phyloP scores from a whole-genome alignment of 1,139 yeast genomes.

The Candida tunisiensis region DNA sequence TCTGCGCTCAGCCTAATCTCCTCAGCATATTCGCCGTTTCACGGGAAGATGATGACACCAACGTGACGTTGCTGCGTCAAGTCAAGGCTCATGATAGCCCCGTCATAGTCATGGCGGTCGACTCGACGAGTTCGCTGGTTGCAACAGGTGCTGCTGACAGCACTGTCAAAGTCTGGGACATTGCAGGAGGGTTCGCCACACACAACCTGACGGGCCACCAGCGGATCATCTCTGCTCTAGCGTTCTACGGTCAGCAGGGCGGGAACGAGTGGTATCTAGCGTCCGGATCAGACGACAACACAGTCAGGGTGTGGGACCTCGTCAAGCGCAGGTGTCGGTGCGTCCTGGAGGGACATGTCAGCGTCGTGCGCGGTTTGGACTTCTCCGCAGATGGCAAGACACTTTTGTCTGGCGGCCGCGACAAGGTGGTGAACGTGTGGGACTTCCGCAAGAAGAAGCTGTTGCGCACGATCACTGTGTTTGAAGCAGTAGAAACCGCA shows the following conservation, averaged over 20 bases:
- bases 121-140: constrained; percentile 66
- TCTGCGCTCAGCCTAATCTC: constrained; percentile 73
- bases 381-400: constrained; percentile 35
- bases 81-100: constrained; percentile 49
- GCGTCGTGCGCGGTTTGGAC: constrained; percentile 78
- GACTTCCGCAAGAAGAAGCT: constrained; percentile 29
- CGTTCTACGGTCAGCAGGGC: constrained; percentile 53
- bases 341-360: constrained; percentile 52
- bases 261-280: constrained; percentile 63
- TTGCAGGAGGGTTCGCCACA: constrained; percentile 74
- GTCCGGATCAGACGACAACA: constrained; percentile 69
- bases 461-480: constrained; percentile 49
- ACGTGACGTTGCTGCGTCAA: constrained; percentile 8
- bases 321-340: constrained; percentile 57
- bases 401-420: constrained; percentile 80
- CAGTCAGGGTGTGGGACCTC: constrained; percentile 79
- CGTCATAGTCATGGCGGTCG: constrained; percentile 61
- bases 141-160: constrained; percentile 98
- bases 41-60: too few relatives aligned
- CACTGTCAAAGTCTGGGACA: constrained; percentile 79
- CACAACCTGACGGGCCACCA: constrained; percentile 93
- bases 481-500: constrained; percentile 66
- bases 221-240: constrained; percentile 67
- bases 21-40: constrained; percentile 36
- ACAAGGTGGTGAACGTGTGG: constrained; percentile 56